Base-by-base conservation (phyloP, 2,329 filamentous ascomycete species). In the Pseudogymnoascus sp. region DNA sequence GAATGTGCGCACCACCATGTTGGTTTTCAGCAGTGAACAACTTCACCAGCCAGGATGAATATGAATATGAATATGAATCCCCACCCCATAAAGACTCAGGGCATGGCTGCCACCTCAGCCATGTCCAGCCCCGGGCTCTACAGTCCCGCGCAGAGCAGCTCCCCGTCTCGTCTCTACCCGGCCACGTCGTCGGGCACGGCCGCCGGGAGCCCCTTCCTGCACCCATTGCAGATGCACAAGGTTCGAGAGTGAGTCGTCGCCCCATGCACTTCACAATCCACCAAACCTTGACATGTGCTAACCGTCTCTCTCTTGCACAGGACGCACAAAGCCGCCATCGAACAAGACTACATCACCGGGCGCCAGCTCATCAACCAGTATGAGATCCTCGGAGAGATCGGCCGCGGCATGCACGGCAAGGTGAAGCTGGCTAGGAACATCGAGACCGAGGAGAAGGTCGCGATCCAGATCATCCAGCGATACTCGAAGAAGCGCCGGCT, bases 311-410 rank as follows among this genome's bases (percentile, higher is more conserved):
- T 64, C 59, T 58, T 65, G 61, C 60, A 21, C 66, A 90, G 88
- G 77, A 97, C 93, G 8, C 90, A 96, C 76, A 91, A 93, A 66
- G 93, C 91, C 61, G 88, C 93, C 70, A 91, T 97, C 69, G 93
- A 97, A 71, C 88, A 93, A 66, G 92, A 97, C 75, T 85, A 85
- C 61, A 83, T 91, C 66, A 96, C 93, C 4, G 95, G 95, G 64
- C 90, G 95, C 66, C 99, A 99, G 78, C 83, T 93, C 61, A 96
- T 99, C 80, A 99, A 99, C 72, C 90, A 97, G 73, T 99, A 99
- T 77, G 91, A 97, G 76, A 91, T 99, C 69, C 89, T 97, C 67
- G 90, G 96, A 74, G 95, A 99, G 76, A 90, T 99, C 61, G 95
- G 95, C 62, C 89, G 95, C 64, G 95, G 95, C 60, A 91, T 96